Base-by-base conservation (phyloP, 768 basidiomycete genomes). In the Serendipita sp. region DNA sequence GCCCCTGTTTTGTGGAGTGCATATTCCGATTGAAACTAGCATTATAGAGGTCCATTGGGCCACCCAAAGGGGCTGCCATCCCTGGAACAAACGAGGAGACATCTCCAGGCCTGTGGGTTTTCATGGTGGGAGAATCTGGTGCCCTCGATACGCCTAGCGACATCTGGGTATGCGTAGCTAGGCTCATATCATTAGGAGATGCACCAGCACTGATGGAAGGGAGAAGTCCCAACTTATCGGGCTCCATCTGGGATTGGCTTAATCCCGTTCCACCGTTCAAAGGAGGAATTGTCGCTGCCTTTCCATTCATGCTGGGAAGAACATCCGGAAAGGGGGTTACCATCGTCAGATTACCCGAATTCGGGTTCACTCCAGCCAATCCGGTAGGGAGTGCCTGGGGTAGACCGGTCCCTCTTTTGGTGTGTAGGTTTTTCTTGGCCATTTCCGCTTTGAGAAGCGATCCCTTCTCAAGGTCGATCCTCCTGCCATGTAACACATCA, bases 401-500 rank as follows among this genome's bases (percentile, higher is more conserved):
- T 3, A 82, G 82, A n/a, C 89, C 89, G 24, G 91, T 84, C 2
- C 88, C 88, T 42, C 90, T 78, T 76, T 95, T 96, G 20, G 93
- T 95, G 70, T 99, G 95, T 42, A 99, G 74, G 70, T 99, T 98
- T 81, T 99, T 99, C 82, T 98, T 98, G 20, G 96, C 96, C 94
- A 99, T 97, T 75, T 98, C 96, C 22, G 95, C 96, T 73, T 97
- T 98, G 42, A 99, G 73, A 2, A 93, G 86, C 0, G 90, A 84
- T 14, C 92, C 92, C 69, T 91, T 92, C 73, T 97, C 89, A 33
- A 88, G 82, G 69, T 98, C 96, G 38, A 98, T 89, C 62, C 90
- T 80, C 61, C 86, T 79, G 3, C 95, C 93, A 71, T 94, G 92
- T 3, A 99, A 76, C 3, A 83, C 78, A 69, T 98, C 95, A 42